Percentiles rank a stretch among this genome's conserved stretches.
These are phyloP conservation scores for Corymbia citriodora DNA, from an alignment of 441 rosid genomes.

Conservation along the genomic window DNA sequence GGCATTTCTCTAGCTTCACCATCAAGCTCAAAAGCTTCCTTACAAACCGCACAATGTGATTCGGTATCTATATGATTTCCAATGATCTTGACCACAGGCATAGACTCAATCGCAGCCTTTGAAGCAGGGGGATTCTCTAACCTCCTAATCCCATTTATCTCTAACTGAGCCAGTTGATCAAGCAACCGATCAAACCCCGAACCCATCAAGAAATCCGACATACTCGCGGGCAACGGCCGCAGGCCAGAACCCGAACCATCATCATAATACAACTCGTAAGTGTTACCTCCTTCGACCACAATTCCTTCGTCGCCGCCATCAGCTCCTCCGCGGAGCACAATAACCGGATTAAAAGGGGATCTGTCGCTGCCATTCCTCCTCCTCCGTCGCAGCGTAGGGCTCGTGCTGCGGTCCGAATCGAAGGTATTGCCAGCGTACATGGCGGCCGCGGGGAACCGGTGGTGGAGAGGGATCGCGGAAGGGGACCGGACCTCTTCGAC, in stretches of 20 bases:
- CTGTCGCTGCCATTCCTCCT: conserved; percentile 36
- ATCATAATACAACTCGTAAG: conserved; percentile 48
- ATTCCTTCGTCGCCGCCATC: conserved; percentile 18
- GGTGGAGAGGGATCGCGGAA: conserved; percentile 17
- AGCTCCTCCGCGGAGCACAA: conserved; percentile 39
- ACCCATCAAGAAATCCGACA: conserved; percentile 62
- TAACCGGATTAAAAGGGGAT: conserved; percentile 54
- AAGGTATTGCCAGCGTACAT: conserved; percentile 6
- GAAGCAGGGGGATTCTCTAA: conserved; percentile 53
- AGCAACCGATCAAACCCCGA: conserved; percentile 59
- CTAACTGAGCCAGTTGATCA: conserved; percentile 50
- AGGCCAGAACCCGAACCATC: conserved; percentile 52
- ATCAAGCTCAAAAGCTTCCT: conserved; percentile 46
- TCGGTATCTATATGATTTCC: conserved; percentile 31
- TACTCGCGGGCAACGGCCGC: conserved; percentile 43
- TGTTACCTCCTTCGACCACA: neutral
- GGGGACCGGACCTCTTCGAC: conserved; percentile 30
- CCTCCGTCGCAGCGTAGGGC: conserved; percentile 20
- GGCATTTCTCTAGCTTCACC: conserved; percentile 62
- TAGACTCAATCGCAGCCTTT: conserved; percentile 53
- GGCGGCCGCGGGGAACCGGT: conserved; percentile 15
- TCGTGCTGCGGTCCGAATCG: conserved; percentile 1
- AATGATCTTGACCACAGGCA: conserved; percentile 41
- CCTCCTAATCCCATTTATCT: conserved; percentile 27
- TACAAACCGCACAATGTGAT: conserved; percentile 64